These are phyloP conservation scores for Coemansia aciculifera DNA, from an alignment of 192 early-diverging fungal species.

Conservation along the genomic window DNA sequence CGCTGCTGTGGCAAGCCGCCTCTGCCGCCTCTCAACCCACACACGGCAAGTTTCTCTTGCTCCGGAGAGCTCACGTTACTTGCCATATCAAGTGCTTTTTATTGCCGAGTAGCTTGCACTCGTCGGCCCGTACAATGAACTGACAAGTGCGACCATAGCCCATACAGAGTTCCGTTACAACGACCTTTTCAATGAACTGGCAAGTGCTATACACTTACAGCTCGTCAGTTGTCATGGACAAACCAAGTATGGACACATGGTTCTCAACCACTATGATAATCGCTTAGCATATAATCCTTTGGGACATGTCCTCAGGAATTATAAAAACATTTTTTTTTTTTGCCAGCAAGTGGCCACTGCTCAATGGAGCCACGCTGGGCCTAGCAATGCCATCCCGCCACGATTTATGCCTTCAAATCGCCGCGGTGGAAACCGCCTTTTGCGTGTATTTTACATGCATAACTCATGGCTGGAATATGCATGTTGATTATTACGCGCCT, in stretches of 20 bases:
- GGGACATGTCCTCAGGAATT: neutral
- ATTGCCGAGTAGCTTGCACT: neutral
- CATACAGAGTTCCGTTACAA: neutral
- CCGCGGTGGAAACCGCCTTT: neutral
- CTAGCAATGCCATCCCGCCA: constrained; percentile 1
- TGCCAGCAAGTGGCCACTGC: neutral
- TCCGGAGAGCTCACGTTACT: neutral
- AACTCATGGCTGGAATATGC: neutral
- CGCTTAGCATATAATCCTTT: neutral
- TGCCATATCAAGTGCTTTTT: neutral
- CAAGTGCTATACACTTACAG: neutral
- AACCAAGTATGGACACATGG: neutral
- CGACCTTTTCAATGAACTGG: neutral
- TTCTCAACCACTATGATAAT: neutral
- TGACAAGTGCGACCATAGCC: neutral
- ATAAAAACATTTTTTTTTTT: neutral
- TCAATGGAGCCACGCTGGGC: constrained; percentile 11
- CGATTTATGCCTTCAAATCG: neutral
- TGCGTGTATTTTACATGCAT: neutral
- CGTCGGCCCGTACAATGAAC: neutral
- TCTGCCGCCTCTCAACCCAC: neutral
- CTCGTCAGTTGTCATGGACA: neutral
- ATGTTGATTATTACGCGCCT: constrained; percentile 2
- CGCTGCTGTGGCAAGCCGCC: neutral
- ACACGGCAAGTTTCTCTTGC: neutral